These are phyloP conservation scores for Leccinum barrowsii DNA, from an alignment of 768 basidiomycete species.

Conservation along the genomic window DNA sequence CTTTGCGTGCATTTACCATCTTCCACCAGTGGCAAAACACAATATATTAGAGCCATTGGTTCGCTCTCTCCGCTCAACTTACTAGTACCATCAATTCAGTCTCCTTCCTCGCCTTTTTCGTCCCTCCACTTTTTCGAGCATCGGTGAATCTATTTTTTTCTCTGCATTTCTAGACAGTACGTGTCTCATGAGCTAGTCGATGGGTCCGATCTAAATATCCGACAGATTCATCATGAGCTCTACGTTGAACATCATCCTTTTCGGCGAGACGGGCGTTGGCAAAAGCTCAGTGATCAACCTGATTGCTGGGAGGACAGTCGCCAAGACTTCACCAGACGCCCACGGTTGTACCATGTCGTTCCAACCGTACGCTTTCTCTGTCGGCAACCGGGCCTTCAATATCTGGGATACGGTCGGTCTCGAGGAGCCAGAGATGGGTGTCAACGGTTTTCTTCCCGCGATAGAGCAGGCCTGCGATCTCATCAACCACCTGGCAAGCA, in stretches of 20 bases:
- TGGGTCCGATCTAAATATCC: conserved; percentile 15
- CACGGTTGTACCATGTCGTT: conserved; percentile 38
- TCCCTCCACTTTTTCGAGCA: neutral
- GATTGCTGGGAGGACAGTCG: conserved; percentile 26
- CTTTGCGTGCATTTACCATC: neutral
- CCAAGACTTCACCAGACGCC: conserved; percentile 25
- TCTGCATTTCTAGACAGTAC: conserved; percentile 6
- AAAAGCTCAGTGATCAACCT: conserved; percentile 35
- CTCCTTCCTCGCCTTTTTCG: neutral
- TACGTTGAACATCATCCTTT: conserved; percentile 38
- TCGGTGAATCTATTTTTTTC: neutral
- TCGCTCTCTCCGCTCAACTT: neutral
- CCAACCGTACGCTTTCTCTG: conserved; percentile 24
- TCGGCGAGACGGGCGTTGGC: conserved; percentile 42
- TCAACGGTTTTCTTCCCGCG: conserved; percentile 25
- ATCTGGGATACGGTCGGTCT: conserved; percentile 38
- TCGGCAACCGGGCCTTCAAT: conserved; percentile 13
- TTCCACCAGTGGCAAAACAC: conserved; percentile 4
- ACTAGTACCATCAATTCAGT: neutral
- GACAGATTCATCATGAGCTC: conserved; percentile 18
- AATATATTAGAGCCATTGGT: conserved; percentile 11
- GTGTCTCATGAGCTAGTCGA: conserved; percentile 6
- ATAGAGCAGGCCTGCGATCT: conserved; percentile 32
- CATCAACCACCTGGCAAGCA: conserved; percentile 27
- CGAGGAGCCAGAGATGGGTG: conserved; percentile 28